These are phyloP conservation scores for Bretschneidera sinensis DNA, from an alignment of 345 rosid genomes.

Conservation along the genomic window DNA sequence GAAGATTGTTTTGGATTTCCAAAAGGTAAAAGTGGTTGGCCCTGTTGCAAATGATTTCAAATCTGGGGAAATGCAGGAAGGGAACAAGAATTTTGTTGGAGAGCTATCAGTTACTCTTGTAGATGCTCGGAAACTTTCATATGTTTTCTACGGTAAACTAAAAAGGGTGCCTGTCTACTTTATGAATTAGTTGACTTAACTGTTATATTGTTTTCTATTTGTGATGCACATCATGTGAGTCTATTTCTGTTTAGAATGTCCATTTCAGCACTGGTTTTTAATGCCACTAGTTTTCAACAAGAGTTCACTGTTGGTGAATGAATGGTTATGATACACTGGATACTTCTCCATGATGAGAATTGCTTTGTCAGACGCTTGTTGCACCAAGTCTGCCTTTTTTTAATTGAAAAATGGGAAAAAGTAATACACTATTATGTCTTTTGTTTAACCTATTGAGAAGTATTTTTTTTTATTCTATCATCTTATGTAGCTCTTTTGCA, in stretches of 20 bases:
- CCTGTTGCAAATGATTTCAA: constrained; percentile 61
- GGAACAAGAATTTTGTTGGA: constrained; percentile 85
- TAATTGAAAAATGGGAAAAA: background rate
- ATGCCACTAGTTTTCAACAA: no score
- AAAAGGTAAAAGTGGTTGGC: constrained; percentile 91
- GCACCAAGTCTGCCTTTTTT: no score
- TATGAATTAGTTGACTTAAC: constrained; percentile 8
- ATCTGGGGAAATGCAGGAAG: constrained; percentile 85
- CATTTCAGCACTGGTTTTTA: background rate
- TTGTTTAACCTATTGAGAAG: background rate
- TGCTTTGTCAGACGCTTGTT: no score
- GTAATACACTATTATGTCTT: background rate
- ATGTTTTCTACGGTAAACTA: constrained; percentile 62
- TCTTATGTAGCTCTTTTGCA: background rate
- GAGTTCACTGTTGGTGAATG: background rate
- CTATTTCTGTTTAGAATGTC: background rate
- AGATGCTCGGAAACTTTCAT: constrained; percentile 84
- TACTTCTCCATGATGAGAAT: background rate
- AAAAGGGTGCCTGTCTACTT: constrained; percentile 1
- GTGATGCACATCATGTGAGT: background rate
- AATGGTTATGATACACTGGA: background rate
- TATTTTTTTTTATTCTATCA: background rate
- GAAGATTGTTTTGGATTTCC: constrained; percentile 96
- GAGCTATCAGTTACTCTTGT: constrained; percentile 95
- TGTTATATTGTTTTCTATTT: background rate